Base-by-base conservation (phyloP, 148 eudicot genomes). In the Polygonum aviculare region DNA sequence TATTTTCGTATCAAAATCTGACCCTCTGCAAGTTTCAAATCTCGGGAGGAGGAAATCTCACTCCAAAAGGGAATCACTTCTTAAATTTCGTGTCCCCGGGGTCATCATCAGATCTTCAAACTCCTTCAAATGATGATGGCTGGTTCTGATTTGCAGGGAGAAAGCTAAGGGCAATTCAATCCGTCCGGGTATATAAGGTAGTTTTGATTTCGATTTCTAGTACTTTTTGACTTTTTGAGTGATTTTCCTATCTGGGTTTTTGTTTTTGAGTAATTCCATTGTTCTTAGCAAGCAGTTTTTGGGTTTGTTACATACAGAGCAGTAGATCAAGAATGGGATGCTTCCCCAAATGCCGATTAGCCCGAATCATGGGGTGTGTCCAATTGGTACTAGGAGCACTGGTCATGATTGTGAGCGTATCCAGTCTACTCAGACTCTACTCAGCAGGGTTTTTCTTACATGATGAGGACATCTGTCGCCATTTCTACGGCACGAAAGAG, bases 361-460 rank as follows among this genome's bases (percentile, higher is more conserved):
- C 83, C 11, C 87, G 85, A 79, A 52, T 90, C 36, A 81, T 96
- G 90, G 87, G 90, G 69, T 82, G 88, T 79, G 36, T 91, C 40
- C 99, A 93, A 63, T 73, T 93, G 79, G 38, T 88, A 10, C 72
- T 96, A 57, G 99, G 99, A 82, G 89, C 81, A 52, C 83, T 93
- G 35, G 98, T 96, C 5, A 83, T 96, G 38, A 65, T 89, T 14
- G 86, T 96, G 21, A 91, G 97, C 86, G 63, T 86, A 22, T 84
- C 90, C 77, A 93, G 89, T 79, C 87, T 96, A 31, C 78, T 82
- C 55, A 87, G 84, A 69, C 84, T 93, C 5, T 54, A 54, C 7
- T 54, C 60, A 5, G 60, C 60, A 12, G 96, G 99, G 35, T 95
- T 92, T 67, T 90, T 92, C 85, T 47, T 87, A 21, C 91, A 81